phyloP scores from a whole-genome alignment of 345 rosid genomes.

The Adansonia digitata region DNA sequence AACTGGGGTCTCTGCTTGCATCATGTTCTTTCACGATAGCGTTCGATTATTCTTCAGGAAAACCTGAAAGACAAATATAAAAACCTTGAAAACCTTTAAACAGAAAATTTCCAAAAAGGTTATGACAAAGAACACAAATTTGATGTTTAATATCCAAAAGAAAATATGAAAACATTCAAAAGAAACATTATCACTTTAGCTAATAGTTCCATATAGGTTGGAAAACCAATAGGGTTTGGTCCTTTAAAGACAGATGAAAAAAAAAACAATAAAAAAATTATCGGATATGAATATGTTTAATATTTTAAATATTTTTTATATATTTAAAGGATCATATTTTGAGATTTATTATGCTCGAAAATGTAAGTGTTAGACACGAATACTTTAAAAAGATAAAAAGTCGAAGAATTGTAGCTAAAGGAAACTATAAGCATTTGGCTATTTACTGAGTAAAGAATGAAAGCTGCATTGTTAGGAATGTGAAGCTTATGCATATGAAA shows the following conservation, averaged over 20 bases:
- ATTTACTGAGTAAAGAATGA: not conserved
- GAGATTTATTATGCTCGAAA: too few relatives aligned
- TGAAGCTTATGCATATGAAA: not conserved
- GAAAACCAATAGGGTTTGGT: too few relatives aligned
- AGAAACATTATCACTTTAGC: not conserved
- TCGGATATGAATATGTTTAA: too few relatives aligned
- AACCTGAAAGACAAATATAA: not conserved
- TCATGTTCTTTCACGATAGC: not conserved
- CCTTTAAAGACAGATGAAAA: not conserved
- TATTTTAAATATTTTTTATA: too few relatives aligned
- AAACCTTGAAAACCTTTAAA: not conserved
- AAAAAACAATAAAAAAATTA: not conserved
- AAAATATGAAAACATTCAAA: not conserved
- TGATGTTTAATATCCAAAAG: not conserved
- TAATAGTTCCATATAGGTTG: conserved; percentile 18
- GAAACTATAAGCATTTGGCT: not conserved
- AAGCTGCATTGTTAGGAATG: conserved; percentile 1
- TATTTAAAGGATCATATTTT: too few relatives aligned
- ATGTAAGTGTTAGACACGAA: too few relatives aligned
- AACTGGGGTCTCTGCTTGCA: not conserved
- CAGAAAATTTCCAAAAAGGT: too few relatives aligned
- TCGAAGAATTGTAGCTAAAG: too few relatives aligned
- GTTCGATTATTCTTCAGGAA: not conserved
- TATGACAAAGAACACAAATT: not conserved
- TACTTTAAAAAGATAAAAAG: too few relatives aligned